Conservation (phyloP, 2,329 filamentous ascomycete genomes). For the Botrytis fabae region DNA sequence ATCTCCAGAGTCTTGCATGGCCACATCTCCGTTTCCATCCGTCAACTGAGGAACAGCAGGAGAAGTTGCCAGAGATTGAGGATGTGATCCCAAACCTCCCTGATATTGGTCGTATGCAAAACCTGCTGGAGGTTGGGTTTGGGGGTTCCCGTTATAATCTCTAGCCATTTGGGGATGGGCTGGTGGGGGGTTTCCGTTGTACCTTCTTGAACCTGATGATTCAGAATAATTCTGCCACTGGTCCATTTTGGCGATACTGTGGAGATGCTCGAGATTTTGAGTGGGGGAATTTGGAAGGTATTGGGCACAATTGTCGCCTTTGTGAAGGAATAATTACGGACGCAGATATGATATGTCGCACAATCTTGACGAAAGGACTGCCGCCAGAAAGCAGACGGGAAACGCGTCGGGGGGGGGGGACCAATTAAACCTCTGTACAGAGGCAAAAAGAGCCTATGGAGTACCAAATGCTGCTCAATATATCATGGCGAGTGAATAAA, state of each 20-base stretch:
- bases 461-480: slow-evolving; percentile 35
- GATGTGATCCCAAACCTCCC: slow-evolving; percentile 45
- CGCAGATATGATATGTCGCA: slow-evolving; percentile 19
- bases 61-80: slow-evolving; percentile 57
- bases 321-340: slow-evolving; percentile 15
- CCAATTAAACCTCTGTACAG: slow-evolving; percentile 31
- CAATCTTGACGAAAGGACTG: slow-evolving; percentile 14
- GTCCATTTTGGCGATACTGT: slow-evolving; percentile 49
- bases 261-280: slow-evolving; percentile 31
- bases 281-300: slow-evolving; percentile 24
- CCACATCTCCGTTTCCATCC: slow-evolving; percentile 72
- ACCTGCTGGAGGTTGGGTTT: slow-evolving; percentile 54
- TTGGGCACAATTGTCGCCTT: slow-evolving; percentile 20
- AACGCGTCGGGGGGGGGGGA: slow-evolving; percentile 32
- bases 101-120: slow-evolving; percentile 72
- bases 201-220: slow-evolving; percentile 63
- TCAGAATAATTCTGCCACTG: slow-evolving; percentile 71
- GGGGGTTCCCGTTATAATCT: slow-evolving; percentile 46
- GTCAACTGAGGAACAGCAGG: slow-evolving; percentile 60
- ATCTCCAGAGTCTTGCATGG: slow-evolving; percentile 82
- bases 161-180: slow-evolving; percentile 49
- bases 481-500: slow-evolving; percentile 33
- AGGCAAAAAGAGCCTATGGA: slow-evolving; percentile 37
- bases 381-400: neutral
- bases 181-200: slow-evolving; percentile 54